Percentiles rank a stretch among this genome's conserved stretches.
phyloP scores from a whole-genome alignment of 2,329 filamentous ascomycete genomes.

The Pseudogymnoascus sp. region DNA sequence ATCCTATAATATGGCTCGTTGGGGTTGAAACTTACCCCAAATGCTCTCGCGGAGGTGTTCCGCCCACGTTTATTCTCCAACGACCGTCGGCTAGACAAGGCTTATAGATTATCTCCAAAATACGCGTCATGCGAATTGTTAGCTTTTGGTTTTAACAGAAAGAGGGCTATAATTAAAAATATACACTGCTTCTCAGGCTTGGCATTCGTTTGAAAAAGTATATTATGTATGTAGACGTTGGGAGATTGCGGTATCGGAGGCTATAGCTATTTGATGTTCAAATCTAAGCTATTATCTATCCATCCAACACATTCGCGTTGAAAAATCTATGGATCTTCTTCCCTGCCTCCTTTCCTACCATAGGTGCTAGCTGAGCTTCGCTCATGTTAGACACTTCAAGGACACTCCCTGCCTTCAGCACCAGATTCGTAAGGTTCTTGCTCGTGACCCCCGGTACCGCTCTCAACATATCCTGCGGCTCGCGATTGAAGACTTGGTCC shows the following conservation, averaged over 20 bases:
- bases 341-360: slow-evolving; percentile 72
- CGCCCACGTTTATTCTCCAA: background rate
- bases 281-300: background rate
- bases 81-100: background rate
- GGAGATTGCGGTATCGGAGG: background rate
- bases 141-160: background rate
- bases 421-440: slow-evolving; percentile 66
- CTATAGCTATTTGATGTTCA: background rate
- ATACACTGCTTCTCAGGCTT: background rate
- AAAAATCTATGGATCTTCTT: slow-evolving; percentile 77
- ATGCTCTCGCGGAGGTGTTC: background rate
- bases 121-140: background rate
- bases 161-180: background rate
- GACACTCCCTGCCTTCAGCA: slow-evolving; percentile 66
- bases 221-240: background rate
- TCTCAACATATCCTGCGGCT: slow-evolving; percentile 84
- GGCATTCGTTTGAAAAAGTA: background rate
- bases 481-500: slow-evolving; percentile 68
- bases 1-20: background rate
- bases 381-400: slow-evolving; percentile 79
- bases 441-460: slow-evolving; percentile 76
- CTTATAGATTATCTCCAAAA: background rate
- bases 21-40: background rate
- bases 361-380: slow-evolving; percentile 58
- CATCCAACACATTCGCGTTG: slow-evolving; percentile 33